phyloP scores from a whole-genome alignment of 2,329 filamentous ascomycete species.

The Hortaea sp. region DNA sequence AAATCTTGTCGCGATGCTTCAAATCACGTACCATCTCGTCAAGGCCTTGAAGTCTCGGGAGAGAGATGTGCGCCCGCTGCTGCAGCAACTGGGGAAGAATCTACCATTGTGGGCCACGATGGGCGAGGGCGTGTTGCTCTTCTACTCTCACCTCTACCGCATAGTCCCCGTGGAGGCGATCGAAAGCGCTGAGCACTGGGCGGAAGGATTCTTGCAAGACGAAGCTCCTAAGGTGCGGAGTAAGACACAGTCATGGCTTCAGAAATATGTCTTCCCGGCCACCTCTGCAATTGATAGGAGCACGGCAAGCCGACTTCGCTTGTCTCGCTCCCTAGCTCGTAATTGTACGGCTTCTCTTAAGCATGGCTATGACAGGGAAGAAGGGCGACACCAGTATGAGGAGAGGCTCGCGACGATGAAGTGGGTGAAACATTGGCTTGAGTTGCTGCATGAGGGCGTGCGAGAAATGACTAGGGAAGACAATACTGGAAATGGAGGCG shows the following conservation, averaged over 20 bases:
- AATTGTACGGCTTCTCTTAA: background rate
- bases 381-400: background rate
- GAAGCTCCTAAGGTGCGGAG: background rate
- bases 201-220: background rate
- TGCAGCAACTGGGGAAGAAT: background rate
- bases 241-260: background rate
- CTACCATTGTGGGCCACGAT: background rate
- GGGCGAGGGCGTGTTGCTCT: background rate
- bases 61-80: background rate
- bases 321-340: background rate
- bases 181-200: background rate
- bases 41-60: background rate
- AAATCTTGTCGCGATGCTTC: constrained; percentile 8
- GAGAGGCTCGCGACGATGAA: background rate
- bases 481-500: background rate
- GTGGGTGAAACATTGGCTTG: background rate
- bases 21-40: constrained; percentile 12
- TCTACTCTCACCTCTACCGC: background rate
- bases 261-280: constrained; percentile 1
- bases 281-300: background rate
- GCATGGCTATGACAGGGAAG: constrained; percentile 1
- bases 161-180: background rate
- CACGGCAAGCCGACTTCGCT: background rate
- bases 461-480: background rate
- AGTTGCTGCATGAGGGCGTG: background rate